A percentile compares a stretch with the other conserved stretches of the same genome.
Evolutionary conservation across 2,329 filamentous ascomycete genomes (phyloP).

Genomic region (Xylaria sp.): DNA sequence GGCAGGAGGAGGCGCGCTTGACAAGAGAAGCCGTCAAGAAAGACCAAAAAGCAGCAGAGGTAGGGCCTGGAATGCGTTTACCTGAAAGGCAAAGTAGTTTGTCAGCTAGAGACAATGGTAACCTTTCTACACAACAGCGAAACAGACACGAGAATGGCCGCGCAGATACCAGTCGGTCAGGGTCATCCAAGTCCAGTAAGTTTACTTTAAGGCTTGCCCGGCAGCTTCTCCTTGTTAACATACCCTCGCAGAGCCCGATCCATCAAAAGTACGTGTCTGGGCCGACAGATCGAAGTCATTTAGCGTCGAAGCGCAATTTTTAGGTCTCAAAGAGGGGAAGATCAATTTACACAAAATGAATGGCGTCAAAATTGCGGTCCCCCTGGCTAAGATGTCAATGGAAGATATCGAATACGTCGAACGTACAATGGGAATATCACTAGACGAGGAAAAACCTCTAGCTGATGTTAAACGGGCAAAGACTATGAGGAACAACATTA

Average conservation of each 20-base stretch:
- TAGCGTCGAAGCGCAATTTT: conserved; percentile 96
- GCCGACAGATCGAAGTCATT: conserved; percentile 95
- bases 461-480: conserved; percentile 78
- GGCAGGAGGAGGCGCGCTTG: conserved; percentile 83
- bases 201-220: conserved; percentile 37
- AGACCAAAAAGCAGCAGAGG: conserved; percentile 74
- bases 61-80: conserved; percentile 80
- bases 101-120: conserved; percentile 72
- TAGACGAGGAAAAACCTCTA: conserved; percentile 94
- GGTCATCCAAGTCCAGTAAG: conserved; percentile 78
- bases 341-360: conserved; percentile 98
- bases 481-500: conserved; percentile 49
- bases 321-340: conserved; percentile 93
- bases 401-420: conserved; percentile 97
- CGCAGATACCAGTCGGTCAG: conserved; percentile 64
- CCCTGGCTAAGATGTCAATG: conserved; percentile 93
- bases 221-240: conserved; percentile 34
- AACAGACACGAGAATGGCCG: conserved; percentile 74
- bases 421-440: conserved; percentile 82
- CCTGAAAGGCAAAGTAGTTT: conserved; percentile 85
- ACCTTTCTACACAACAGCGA: conserved; percentile 77
- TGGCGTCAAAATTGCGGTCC: conserved; percentile 97
- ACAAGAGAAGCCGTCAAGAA: conserved; percentile 82
- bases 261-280: conserved; percentile 87
- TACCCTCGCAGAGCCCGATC: conserved; percentile 75